phyloP scores from a whole-genome alignment of 192 early-diverging fungal species.

The Linnemannia hyalina region DNA sequence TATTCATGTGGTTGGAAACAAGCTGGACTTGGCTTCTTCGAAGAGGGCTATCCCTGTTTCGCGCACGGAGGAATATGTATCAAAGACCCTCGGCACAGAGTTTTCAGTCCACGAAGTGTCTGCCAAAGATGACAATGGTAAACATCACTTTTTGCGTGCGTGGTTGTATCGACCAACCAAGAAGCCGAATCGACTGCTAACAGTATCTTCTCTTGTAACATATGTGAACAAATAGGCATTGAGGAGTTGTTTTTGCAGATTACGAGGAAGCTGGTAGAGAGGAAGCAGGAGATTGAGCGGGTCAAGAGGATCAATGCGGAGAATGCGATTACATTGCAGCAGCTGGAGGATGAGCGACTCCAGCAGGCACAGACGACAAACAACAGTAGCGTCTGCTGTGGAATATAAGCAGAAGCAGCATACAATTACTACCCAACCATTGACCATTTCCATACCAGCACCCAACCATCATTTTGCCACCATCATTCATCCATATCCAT shows the following conservation, averaged over 20 bases:
- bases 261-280: constrained; percentile 61
- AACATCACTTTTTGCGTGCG: not conserved
- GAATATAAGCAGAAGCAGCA: constrained; percentile 30
- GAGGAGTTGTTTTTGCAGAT: constrained; percentile 69
- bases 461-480: not conserved
- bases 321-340: constrained; percentile 56
- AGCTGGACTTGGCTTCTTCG: constrained; percentile 73
- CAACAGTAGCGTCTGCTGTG: constrained; percentile 45
- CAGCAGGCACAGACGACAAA: constrained; percentile 43
- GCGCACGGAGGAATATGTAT: constrained; percentile 72
- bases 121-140: constrained; percentile 80
- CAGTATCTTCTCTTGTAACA: not conserved
- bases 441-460: not conserved
- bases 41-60: constrained; percentile 69
- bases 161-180: not conserved
- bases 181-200: not conserved
- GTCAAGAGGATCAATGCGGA: constrained; percentile 48
- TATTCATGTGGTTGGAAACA: constrained; percentile 79
- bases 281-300: constrained; percentile 54
- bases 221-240: constrained; percentile 46
- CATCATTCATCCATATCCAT: not conserved
- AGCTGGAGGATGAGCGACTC: constrained; percentile 50
- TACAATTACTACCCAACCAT: constrained; percentile 2
- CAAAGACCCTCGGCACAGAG: constrained; percentile 70
- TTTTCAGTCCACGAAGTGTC: constrained; percentile 77